phyloP scores from a whole-genome alignment of 495 filamentous ascomycete genomes.

The Penicillium roqueforti region DNA sequence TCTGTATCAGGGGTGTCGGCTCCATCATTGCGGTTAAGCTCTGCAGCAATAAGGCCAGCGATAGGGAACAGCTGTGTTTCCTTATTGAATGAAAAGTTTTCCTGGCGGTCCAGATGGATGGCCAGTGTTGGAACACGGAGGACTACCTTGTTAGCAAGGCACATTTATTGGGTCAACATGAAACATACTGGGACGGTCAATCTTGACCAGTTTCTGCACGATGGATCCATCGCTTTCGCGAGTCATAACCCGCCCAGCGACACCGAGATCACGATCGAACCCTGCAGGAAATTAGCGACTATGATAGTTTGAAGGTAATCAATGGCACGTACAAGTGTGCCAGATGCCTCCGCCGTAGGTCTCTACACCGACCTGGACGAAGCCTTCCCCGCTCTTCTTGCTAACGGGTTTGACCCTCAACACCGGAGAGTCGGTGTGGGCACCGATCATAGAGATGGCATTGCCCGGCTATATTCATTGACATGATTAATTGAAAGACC shows the following conservation, averaged over 20 bases:
- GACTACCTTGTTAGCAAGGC: conserved; percentile 40
- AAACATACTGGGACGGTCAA: conserved; percentile 72
- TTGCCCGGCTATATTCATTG: conserved; percentile 63
- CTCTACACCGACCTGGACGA: conserved; percentile 92
- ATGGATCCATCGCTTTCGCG: conserved; percentile 69
- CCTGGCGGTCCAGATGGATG: conserved; percentile 84
- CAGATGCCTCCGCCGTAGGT: conserved; percentile 86
- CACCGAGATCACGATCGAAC: conserved; percentile 93
- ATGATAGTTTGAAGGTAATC: not conserved
- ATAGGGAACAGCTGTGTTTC: conserved; percentile 95
- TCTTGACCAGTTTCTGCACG: conserved; percentile 80
- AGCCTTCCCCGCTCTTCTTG: conserved; percentile 83
- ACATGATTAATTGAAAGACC: not conserved
- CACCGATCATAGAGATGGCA: conserved; percentile 90
- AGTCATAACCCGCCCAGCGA: conserved; percentile 86
- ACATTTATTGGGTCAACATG: not conserved
- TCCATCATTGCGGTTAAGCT: conserved; percentile 70
- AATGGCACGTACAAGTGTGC: conserved; percentile 51
- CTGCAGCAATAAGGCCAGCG: conserved; percentile 76
- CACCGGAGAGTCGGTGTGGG: conserved; percentile 92
- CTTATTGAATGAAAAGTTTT: conserved; percentile 89
- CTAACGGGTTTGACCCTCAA: conserved; percentile 90
- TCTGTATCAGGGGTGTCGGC: conserved; percentile 30
- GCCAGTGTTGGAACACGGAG: conserved; percentile 88
- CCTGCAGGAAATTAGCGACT: conserved; percentile 38